Evolutionary conservation across 345 rosid species (phyloP).

Genomic region (Brassica nigra): DNA sequence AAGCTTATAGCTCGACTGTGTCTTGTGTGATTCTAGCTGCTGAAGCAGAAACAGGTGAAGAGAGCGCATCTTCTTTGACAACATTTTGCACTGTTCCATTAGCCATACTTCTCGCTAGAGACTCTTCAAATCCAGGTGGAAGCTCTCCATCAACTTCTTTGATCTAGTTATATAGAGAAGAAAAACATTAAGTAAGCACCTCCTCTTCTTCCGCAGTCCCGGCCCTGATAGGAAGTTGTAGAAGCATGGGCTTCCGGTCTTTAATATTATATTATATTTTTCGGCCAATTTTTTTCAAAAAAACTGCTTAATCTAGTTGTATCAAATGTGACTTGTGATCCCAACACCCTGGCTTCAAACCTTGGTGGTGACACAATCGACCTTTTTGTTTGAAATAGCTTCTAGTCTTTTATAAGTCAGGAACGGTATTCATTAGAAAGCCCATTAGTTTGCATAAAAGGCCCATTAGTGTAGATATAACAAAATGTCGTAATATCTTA

Average conservation of each 20-base stretch:
- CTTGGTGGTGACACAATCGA: too few relatives aligned
- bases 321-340: too few relatives aligned
- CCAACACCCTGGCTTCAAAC: too few relatives aligned
- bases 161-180: conserved; percentile 42
- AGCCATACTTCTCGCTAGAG: conserved; percentile 38
- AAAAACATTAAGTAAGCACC: conserved; percentile 11
- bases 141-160: conserved; percentile 70
- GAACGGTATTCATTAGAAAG: neutral
- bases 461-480: neutral
- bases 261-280: too few relatives aligned
- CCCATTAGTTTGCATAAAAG: conserved; percentile 2
- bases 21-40: conserved; percentile 33
- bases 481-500: neutral
- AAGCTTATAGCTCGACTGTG: conserved; percentile 29
- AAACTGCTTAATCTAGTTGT: too few relatives aligned
- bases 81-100: conserved; percentile 32
- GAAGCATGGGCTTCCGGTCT: too few relatives aligned
- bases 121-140: conserved; percentile 63
- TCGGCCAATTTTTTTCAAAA: too few relatives aligned
- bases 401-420: too few relatives aligned
- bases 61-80: conserved; percentile 32
- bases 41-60: conserved; percentile 40
- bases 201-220: too few relatives aligned
- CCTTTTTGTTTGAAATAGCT: too few relatives aligned
- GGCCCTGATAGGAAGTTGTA: too few relatives aligned